Conservation (phyloP, 179 eudicot species). For the Beta corolliflora region DNA sequence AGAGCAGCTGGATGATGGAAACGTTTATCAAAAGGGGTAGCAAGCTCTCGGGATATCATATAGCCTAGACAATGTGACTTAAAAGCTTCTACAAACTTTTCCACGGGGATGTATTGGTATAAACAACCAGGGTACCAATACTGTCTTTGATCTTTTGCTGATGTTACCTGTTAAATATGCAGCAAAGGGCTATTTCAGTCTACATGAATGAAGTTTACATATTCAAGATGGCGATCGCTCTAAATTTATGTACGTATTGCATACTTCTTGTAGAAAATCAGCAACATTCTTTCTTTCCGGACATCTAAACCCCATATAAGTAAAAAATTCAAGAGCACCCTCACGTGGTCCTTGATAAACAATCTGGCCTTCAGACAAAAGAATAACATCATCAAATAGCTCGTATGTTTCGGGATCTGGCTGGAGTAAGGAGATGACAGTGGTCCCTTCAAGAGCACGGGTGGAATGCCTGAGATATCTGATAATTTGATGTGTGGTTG, state of each 20-base stretch:
- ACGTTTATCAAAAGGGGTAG: constrained; percentile 54
- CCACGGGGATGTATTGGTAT: constrained; percentile 62
- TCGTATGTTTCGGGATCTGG: constrained; percentile 78
- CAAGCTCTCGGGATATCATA: constrained; percentile 49
- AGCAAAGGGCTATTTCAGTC: constrained; percentile 11
- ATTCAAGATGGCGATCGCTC: not conserved
- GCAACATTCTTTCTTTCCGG: constrained; percentile 85
- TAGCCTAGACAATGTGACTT: constrained; percentile 53
- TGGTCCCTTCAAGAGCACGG: constrained; percentile 58
- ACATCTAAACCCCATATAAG: constrained; percentile 67
- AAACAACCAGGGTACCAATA: constrained; percentile 55
- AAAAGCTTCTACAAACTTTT: constrained; percentile 71
- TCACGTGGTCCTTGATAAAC: constrained; percentile 81
- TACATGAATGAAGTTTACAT: not conserved
- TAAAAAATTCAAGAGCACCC: constrained; percentile 61
- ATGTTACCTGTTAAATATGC: constrained; percentile 52
- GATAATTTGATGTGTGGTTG: constrained; percentile 78
- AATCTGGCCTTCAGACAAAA: constrained; percentile 72
- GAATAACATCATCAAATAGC: constrained; percentile 73
- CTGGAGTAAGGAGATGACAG: constrained; percentile 67
- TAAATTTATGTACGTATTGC: constrained; percentile 13
- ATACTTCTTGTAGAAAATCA: constrained; percentile 81
- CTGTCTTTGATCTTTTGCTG: constrained; percentile 70
- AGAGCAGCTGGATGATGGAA: constrained; percentile 68
- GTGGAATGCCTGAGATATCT: constrained; percentile 69